phyloP scores from a whole-genome alignment of 2,329 filamentous ascomycete genomes.

The Fusarium sp. region DNA sequence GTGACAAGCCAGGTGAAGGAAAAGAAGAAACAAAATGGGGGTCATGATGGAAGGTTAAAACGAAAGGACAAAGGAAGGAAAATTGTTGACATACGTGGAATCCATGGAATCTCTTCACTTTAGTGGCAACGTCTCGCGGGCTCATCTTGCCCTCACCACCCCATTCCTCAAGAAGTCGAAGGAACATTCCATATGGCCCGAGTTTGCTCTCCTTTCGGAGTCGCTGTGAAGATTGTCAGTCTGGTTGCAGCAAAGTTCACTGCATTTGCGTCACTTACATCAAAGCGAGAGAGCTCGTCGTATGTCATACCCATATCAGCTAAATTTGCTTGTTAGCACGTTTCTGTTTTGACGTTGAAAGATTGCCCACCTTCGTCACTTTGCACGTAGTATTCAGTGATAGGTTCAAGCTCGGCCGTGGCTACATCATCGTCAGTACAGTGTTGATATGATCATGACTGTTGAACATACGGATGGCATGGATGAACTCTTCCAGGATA shows the following conservation, averaged over 20 bases:
- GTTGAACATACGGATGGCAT: constrained; percentile 60
- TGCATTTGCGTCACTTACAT: constrained; percentile 20
- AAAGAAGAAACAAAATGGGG: neutral
- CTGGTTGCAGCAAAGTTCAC: neutral
- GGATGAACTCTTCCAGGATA: constrained; percentile 71
- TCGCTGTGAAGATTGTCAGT: constrained; percentile 1
- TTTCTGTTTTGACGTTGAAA: neutral
- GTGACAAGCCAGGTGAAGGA: neutral
- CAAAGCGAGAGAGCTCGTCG: constrained; percentile 54
- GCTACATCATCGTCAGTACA: neutral
- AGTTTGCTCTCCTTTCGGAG: constrained; percentile 56
- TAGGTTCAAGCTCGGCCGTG: constrained; percentile 60
- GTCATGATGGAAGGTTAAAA: neutral
- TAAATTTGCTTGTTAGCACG: neutral
- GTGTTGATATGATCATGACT: too few species aligned
- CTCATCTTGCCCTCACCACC: constrained; percentile 44
- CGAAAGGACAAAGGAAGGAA: neutral
- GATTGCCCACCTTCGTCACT: constrained; percentile 48
- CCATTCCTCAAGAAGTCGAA: constrained; percentile 56
- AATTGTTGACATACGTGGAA: constrained; percentile 38
- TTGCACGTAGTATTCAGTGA: constrained; percentile 52
- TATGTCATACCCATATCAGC: constrained; percentile 59
- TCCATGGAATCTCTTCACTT: constrained; percentile 51
- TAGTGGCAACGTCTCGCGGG: constrained; percentile 51
- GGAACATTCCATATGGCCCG: constrained; percentile 55